phyloP scores from a whole-genome alignment of 768 basidiomycete genomes.

The Phanerochaete carnosa region DNA sequence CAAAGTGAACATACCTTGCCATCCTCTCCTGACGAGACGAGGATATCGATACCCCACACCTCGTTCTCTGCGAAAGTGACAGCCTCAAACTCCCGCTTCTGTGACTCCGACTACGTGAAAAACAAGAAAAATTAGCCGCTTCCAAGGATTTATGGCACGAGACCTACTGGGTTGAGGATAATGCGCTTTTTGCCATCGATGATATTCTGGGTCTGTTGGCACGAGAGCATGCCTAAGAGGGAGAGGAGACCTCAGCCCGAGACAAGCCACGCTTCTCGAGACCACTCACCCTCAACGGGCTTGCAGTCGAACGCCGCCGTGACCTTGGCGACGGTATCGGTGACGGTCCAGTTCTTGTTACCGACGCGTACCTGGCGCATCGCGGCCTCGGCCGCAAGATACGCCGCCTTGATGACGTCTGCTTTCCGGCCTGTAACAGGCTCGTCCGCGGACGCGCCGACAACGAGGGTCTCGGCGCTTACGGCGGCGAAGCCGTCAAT shows the following conservation, averaged over 20 bases:
- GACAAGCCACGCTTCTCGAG: neutral
- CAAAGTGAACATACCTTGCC: slow-evolving; percentile 69
- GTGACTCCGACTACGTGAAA: slow-evolving; percentile 49
- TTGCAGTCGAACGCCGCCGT: slow-evolving; percentile 79
- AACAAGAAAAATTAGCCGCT: neutral
- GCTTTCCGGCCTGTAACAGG: slow-evolving; percentile 86
- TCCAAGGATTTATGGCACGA: neutral
- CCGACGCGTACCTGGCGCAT: slow-evolving; percentile 90
- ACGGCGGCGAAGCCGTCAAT: slow-evolving; percentile 97
- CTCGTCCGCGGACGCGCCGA: slow-evolving; percentile 69
- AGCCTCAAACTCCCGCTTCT: slow-evolving; percentile 83
- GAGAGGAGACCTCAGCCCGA: slow-evolving; percentile 2
- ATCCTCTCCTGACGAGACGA: slow-evolving; percentile 83
- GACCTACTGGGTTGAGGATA: slow-evolving; percentile 71
- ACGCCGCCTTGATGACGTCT: slow-evolving; percentile 92
- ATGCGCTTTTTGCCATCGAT: slow-evolving; percentile 97
- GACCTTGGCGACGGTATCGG: slow-evolving; percentile 76
- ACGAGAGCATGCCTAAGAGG: slow-evolving; percentile 82
- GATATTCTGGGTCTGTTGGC: slow-evolving; percentile 90
- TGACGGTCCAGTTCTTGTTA: slow-evolving; percentile 93
- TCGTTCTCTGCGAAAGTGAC: slow-evolving; percentile 89
- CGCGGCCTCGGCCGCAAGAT: slow-evolving; percentile 87
- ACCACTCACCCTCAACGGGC: slow-evolving; percentile 81
- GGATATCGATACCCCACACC: slow-evolving; percentile 92
- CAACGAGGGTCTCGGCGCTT: slow-evolving; percentile 88